These are phyloP conservation scores for Coix lacrymajobi DNA, from an alignment of 176 grass and related monocot species.

Conservation along the genomic window DNA sequence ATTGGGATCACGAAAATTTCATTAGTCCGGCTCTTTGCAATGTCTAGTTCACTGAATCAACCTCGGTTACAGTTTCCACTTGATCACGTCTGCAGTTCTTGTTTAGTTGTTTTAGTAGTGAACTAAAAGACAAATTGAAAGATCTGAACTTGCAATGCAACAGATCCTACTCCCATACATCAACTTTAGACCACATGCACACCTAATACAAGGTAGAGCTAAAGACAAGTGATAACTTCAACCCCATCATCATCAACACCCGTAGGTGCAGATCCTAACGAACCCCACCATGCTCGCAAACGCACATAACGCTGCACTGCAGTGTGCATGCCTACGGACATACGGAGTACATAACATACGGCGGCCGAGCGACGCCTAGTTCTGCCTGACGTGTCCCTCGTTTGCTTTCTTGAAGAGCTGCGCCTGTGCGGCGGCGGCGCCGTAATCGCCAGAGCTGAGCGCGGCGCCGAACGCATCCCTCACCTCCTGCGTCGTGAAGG, in stretches of 20 bases:
- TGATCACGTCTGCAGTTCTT: no score
- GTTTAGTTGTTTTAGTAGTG: no score
- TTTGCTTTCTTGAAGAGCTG: constrained; percentile 72
- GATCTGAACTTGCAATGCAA: neutral
- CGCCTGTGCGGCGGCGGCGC: constrained; percentile 48
- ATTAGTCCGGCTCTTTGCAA: no score
- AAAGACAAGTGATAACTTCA: neutral
- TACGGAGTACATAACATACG: neutral
- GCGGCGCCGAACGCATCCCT: constrained; percentile 56
- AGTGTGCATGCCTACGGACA: neutral
- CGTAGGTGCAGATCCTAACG: neutral
- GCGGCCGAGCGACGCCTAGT: neutral
- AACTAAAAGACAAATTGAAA: neutral
- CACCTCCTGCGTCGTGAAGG: constrained; percentile 60
- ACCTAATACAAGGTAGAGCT: neutral
- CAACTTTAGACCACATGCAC: neutral
- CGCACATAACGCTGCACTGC: neutral
- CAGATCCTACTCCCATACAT: neutral
- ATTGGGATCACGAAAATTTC: no score
- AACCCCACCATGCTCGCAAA: neutral
- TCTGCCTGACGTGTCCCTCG: constrained; percentile 39
- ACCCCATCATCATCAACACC: neutral
- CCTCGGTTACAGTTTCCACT: no score
- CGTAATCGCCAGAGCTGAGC: constrained; percentile 34
- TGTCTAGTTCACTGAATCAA: no score